Base-by-base conservation (phyloP, 208 protist genomes). In the Entamoeba invadens region DNA sequence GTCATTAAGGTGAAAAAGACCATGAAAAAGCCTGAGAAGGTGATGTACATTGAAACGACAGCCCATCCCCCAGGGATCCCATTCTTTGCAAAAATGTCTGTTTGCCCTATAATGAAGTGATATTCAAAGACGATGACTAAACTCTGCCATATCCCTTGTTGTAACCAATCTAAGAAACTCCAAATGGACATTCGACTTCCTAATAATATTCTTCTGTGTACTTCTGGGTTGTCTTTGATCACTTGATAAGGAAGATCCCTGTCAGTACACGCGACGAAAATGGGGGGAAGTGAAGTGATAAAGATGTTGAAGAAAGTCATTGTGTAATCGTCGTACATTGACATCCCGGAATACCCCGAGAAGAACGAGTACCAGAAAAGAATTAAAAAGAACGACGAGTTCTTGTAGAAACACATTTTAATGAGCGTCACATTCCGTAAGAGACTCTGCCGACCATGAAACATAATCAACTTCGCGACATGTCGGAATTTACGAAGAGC, bases 381-480 rank as follows among this genome's bases (percentile, higher is more conserved):
- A 10, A 87, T 87, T n/a, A 87, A 87, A n/a, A 87, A 87, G 21
- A 87, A 87, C 38, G 57, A 87, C 38, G 57, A 21, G 38, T 87
- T 87, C 38, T 87, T 87, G 21, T 87, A 87, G 57, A 87, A 87
- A n/a, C 57, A 87, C 57, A 87, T 87, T 31, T 87, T 87, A 35
- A 87, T 87, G 8, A 87, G 25, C 25, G 57, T 87, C 18, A 87
- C 44, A 91, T 51, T 93, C 47, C 94, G 46, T 8, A 92, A 42
- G 42, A 91, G 45, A 18, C 45, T 91, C 16, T 93, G 45, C 6
- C 92, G 10, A 2, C 95, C 95, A 46, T 95, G 94, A 44, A 95
- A 92, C 21, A 94, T 68, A 31, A 95, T 92, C 10, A 95, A 50
- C 45, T 51, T 51, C 42, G 50, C 91, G 4, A 95, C 4, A 95